Base-by-base conservation (phyloP, 1,284 basidiomycete genomes). In the Athelia sp. region DNA sequence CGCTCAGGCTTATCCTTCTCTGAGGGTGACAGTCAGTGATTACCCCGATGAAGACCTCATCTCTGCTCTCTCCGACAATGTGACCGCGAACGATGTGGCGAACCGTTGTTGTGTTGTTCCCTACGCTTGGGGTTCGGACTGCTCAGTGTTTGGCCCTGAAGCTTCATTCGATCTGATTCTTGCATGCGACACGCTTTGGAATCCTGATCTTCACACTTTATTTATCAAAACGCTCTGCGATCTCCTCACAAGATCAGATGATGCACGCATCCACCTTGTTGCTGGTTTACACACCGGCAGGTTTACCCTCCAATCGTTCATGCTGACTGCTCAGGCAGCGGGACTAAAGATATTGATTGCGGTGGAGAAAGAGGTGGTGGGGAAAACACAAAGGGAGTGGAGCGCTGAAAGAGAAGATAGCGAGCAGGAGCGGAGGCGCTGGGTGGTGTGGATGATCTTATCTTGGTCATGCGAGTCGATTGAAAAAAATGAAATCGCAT, bases 151-250 rank as follows among this genome's bases (percentile, higher is more conserved):
- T 23, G 52, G 71, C 3, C 21, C 50, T 13, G 50, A 51, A 1
- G 46, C 49, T n/a, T 3, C n/a, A 8, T 87, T 85, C 56, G 85
- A 89, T 56, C 51, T 84, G 31, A 67, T 90, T 23, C 56, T 88
- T 14, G 84, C 85, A 0, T 82, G 87, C 9, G 87, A 90, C 58
- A 88, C 85, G 21, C 65, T 90, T 1, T 89, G 86, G 87, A 85
- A 88, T 57, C 62, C 82, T 2, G 77, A 79, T 21, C 55, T 74
- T 3, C 86, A 88, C 55, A 51, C 46, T 0, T 54, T 70, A 9
- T 80, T 89, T 48, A 63, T 85, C 26, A 58, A 73, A 4, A 76
- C 81, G 2, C 65, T 89, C 6, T 62, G 63, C 38, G 49, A 56
- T 52, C 75, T 76, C 15, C 69, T 89, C 31, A 69, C 65, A 46